Evolutionary conservation across 169 alveolate species (phyloP), one percentile per base, ranked within the genome.

Genomic region (Condylostoma magnum): DNA sequence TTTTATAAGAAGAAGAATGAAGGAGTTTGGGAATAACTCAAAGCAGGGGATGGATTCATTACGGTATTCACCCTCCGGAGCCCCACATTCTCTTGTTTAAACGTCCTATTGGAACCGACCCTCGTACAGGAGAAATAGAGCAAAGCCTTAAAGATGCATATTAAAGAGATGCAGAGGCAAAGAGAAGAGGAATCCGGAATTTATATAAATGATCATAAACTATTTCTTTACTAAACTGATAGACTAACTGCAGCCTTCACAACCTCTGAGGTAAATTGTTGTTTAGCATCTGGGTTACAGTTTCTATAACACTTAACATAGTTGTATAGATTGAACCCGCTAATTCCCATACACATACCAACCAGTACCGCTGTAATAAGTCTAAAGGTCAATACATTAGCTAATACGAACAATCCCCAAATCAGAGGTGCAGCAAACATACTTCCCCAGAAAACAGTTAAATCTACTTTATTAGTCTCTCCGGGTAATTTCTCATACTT

Each of bases 41-140:
- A 81, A 76, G 90, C 3, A 79, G 90, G 67, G 96, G 96, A 27
- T 91, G 96, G 96, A 90, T 71, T 1, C 93, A 91, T 80, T 91
- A 91, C 66, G 91, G 80, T 63, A 47, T 82, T 4, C 92, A 91
- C 74, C 79, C 90, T 63, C 97, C 97, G 0, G 98, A 95, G 69
- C 98, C 98, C 4, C 96, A 92, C 66, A 93, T 95, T 69, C 77
- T 95, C 41, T 85, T 95, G 0, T 95, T 95, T 79, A 87, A 97
- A 82, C 90, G 98, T 56, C 96, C 96, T 8, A 47, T 80, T 28
- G 97, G 96, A 12, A 93, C 97, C n/a, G 95, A 95, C 73, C 97
- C 97, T 4, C 69, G 67, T 30, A 93, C 97, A 28, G 98, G 97
- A 43, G 18, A 54, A 50, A 76, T 79, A 22, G 82, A 79, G 33